Base-by-base conservation (phyloP, 768 basidiomycete genomes). In the Brasilioporus rufonigricans region DNA sequence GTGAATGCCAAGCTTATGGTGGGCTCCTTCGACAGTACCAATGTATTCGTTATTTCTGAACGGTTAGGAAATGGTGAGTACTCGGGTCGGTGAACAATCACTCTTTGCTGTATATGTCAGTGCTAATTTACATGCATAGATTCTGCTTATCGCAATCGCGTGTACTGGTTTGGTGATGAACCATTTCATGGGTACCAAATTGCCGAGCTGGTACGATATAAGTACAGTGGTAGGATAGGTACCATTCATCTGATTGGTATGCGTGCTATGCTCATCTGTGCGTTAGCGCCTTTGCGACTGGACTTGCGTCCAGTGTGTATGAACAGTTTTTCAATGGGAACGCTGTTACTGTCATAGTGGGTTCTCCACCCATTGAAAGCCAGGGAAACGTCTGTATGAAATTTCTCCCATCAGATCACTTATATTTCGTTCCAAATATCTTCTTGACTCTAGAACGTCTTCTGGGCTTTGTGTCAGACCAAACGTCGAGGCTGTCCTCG, bases 391-490 rank as follows among this genome's bases (percentile, higher is more conserved):
- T 43, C 4, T 19, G 32, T 51, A 45, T 26, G 1, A n/a, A n/a
- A n/a, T n/a, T n/a, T 18, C 21, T 33, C 18, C 14, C 24, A 33
- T 27, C 48, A 73, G 79, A 85, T 89, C 58, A 89, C 87, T 0
- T 90, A 87, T 23, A 88, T 93, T 45, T 76, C 93, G 16, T 89
- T 93, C 74, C 92, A 93, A 71, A 78, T 93, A 1, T 91, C 91
- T 0, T 89, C 87, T 9, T 91, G 91, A 36, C 78, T 93, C 12
- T 83, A 85, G 9, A 89, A 83, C 41, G 91, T 29, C 80, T 93
- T 7, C 78, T 94, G 57, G 82, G 80, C 56, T 91, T 86, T 63
- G 85, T 82, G 12, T 77, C 78, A 35, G 73, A 80, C 57, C 77
- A 81, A 55, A 75, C 81, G 23, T 70, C 77, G 7, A 84, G 83